Percentiles rank a stretch among this genome's conserved stretches.
Conservation (phyloP, 192 early-diverging fungal species). For the Umbelopsis ramanniana region DNA sequence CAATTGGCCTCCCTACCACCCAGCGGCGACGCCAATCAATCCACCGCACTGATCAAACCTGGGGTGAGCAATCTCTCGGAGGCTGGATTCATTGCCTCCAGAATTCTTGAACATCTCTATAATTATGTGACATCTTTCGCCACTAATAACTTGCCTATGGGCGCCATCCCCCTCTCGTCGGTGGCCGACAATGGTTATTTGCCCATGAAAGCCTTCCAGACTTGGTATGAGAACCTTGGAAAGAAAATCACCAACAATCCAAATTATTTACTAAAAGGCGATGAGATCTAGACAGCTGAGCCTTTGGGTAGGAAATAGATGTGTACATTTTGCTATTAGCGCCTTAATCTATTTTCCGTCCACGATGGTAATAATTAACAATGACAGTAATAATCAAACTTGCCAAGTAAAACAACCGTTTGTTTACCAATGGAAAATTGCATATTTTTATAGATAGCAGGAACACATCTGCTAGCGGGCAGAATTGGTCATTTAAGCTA, state of each 20-base stretch:
- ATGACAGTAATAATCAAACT: too few species aligned
- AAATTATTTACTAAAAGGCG: constrained; percentile 39
- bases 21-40: constrained; percentile 6
- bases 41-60: constrained; percentile 19
- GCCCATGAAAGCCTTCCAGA: constrained; percentile 73
- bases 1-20: constrained; percentile 52
- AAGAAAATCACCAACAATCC: constrained; percentile 79
- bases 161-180: constrained; percentile 56
- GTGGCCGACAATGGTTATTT: constrained; percentile 50
- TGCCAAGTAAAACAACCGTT: too few species aligned
- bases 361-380: too few species aligned
- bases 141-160: constrained; percentile 56
- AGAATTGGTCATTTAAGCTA: neutral
- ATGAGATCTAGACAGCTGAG: neutral
- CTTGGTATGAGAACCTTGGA: constrained; percentile 80
- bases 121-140: constrained; percentile 79
- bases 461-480: too few species aligned
- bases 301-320: neutral
- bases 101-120: constrained; percentile 69
- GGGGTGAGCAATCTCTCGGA: constrained; percentile 39
- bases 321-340: neutral
- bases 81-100: constrained; percentile 57
- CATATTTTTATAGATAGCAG: too few species aligned
- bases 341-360: too few species aligned
- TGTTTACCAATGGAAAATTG: too few species aligned